These are phyloP conservation scores for Lolium rigidum DNA, from an alignment of 176 grass and related monocot genomes.

Conservation along the genomic window DNA sequence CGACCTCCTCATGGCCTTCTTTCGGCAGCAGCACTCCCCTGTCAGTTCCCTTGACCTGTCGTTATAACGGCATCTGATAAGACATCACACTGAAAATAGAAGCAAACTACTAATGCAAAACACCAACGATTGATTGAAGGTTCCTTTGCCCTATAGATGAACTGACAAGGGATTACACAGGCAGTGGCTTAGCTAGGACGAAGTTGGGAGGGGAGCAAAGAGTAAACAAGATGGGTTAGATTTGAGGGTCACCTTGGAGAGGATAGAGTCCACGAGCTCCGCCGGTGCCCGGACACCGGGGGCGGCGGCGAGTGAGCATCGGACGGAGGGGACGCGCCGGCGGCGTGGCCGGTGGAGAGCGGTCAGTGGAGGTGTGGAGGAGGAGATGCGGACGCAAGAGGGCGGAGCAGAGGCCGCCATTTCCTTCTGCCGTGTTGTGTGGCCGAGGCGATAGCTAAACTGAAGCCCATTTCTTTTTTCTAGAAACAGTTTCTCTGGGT, in stretches of 20 bases:
- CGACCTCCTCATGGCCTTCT: slow-evolving; percentile 73
- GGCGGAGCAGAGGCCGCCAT: slow-evolving; percentile 60
- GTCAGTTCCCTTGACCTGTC: slow-evolving; percentile 88
- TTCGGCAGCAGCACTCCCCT: slow-evolving; percentile 61
- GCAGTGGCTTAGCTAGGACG: too few species aligned
- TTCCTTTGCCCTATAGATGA: too few species aligned
- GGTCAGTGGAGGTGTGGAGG: slow-evolving; percentile 42
- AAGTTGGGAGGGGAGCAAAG: too few species aligned
- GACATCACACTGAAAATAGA: neutral
- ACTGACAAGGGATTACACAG: neutral
- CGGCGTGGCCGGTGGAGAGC: slow-evolving; percentile 34
- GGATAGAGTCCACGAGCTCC: slow-evolving; percentile 78
- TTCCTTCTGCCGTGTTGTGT: slow-evolving; percentile 38
- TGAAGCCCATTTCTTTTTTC: slow-evolving; percentile 16
- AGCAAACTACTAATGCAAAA: neutral
- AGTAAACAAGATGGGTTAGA: neutral
- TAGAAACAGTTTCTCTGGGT: neutral
- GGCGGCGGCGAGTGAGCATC: slow-evolving; percentile 61
- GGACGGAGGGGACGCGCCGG: slow-evolving; percentile 43
- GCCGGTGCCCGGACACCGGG: slow-evolving; percentile 51
- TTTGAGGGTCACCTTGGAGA: slow-evolving; percentile 65
- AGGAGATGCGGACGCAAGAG: slow-evolving; percentile 50
- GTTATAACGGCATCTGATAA: too few species aligned
- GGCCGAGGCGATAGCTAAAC: neutral
- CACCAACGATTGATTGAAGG: neutral